Evolutionary conservation across 2,329 filamentous ascomycete genomes (phyloP).

Genomic region (Endoconidiophora polonica): DNA sequence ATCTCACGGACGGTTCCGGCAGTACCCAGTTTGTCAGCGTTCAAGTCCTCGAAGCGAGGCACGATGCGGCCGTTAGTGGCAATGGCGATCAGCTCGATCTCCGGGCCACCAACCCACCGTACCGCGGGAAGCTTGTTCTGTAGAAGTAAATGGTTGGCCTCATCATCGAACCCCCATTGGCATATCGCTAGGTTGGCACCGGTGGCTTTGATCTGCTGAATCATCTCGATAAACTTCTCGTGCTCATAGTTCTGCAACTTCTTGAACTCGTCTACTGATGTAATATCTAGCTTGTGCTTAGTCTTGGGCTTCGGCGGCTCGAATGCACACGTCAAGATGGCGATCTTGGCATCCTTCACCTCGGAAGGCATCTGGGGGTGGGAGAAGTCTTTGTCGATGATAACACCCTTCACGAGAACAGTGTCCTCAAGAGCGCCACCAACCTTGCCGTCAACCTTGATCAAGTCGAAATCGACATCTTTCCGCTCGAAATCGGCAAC

Average conservation of each 20-base stretch:
- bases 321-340: constrained; percentile 93
- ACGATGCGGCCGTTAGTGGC: constrained; percentile 97
- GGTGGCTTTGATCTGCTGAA: constrained; percentile 91
- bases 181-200: constrained; percentile 96
- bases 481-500: constrained; percentile 91
- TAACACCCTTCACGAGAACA: constrained; percentile 89
- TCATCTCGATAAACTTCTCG: constrained; percentile 97
- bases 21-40: constrained; percentile 71
- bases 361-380: constrained; percentile 98
- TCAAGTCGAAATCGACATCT: constrained; percentile 96
- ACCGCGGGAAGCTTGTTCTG: constrained; percentile 94
- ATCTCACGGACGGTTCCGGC: constrained; percentile 88
- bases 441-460: constrained; percentile 98
- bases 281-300: constrained; percentile 98
- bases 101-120: constrained; percentile 92
- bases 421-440: constrained; percentile 88
- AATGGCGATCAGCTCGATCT: constrained; percentile 97
- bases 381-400: constrained; percentile 98
- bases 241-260: constrained; percentile 91
- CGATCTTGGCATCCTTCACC: constrained; percentile 88
- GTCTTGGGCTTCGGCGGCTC: constrained; percentile 99
- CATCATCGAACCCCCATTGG: constrained; percentile 98
- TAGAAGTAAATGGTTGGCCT: constrained; percentile 91
- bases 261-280: constrained; percentile 94
- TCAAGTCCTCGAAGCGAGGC: constrained; percentile 89